Evolutionary conservation across 2,329 filamentous ascomycete genomes (phyloP), one percentile per base, ranked within the genome.

Genomic region (Nemania bipapillata): DNA sequence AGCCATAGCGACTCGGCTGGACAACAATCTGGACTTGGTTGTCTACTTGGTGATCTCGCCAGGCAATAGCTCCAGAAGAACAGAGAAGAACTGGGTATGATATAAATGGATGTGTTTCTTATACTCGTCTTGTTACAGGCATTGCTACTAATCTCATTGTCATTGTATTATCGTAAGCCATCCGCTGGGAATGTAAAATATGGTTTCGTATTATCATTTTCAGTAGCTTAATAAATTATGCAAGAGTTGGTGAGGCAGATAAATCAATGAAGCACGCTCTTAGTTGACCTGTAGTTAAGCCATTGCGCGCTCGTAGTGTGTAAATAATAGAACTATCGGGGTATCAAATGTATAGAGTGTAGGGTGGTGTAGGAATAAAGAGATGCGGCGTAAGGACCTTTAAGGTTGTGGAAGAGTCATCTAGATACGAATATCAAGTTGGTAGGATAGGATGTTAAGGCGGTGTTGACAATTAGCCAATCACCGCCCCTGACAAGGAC

Each of bases 1-100:
- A 66, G 96, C 95, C 92, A 96, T 96, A 63, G 32, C 42, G 28
- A 52, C 15, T 59, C 9, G 20, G n/a, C 37, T 53, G 32, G 11
- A 20, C 52, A 47, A 52, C 37, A 30, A 61, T 11, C 24, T 30
- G 9, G 32, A 22, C 28, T 58, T 37, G 32, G 12, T 42, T 50
- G 35, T 59, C 20, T 17, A 32, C 42, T 49, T 35, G 32, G 55
- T 63, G 9, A 35, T 55, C 45, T 37, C 15, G 12, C 12, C 37
- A 49, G 17, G 26, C 20, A 17, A 56, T 57, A 37, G 8, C 15
- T 26, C n/a, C 26, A 47, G 22, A 53, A 50, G 7, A 53, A 64
- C 26, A 47, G 35, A 50, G 15, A 32, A 50, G 20, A 15, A 5
- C 30, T 50, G 42, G 20, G 45, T 24, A 59, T 47, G 28, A 47